A percentile compares a stretch with the other conserved stretches of the same genome.
phyloP scores from a whole-genome alignment of 2,329 filamentous ascomycete genomes.

The Lachnellula arida region DNA sequence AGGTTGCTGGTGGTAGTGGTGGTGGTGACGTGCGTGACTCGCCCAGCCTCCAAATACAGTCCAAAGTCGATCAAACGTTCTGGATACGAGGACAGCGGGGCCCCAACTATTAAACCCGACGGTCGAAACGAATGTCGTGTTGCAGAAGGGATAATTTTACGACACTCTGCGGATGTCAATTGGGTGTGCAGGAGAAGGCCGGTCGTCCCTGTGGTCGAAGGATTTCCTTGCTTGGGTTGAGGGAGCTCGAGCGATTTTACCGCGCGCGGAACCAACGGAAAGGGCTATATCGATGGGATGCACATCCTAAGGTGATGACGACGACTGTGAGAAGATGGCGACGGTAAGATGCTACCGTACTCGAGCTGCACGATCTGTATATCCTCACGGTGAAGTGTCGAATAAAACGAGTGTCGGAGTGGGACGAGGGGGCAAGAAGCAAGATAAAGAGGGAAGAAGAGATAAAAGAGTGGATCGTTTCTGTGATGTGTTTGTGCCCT shows the following conservation, averaged over 20 bases:
- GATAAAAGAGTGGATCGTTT: no score
- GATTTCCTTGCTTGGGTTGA: constrained; percentile 30
- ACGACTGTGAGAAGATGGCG: no score
- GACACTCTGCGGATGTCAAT: constrained; percentile 1
- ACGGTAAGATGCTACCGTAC: no score
- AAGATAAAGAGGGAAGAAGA: no score
- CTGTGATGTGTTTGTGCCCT: no score
- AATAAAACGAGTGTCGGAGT: no score
- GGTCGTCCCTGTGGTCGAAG: constrained; percentile 3
- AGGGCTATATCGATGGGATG: neutral
- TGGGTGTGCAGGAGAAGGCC: constrained; percentile 3
- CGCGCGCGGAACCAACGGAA: neutral
- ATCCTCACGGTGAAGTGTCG: no score
- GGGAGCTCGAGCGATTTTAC: neutral
- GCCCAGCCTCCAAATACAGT: constrained; percentile 7
- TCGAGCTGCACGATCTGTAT: no score
- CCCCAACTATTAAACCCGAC: neutral
- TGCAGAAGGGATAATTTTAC: constrained; percentile 6
- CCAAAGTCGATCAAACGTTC: constrained; percentile 15
- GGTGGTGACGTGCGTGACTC: constrained; percentile 13
- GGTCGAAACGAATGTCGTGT: constrained; percentile 12
- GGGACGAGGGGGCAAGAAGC: no score
- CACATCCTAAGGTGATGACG: neutral
- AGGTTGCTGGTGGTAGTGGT: constrained; percentile 1
- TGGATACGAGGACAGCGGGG: neutral